Conservation (phyloP, 306 rosid species). For the Rosa multiflora region DNA sequence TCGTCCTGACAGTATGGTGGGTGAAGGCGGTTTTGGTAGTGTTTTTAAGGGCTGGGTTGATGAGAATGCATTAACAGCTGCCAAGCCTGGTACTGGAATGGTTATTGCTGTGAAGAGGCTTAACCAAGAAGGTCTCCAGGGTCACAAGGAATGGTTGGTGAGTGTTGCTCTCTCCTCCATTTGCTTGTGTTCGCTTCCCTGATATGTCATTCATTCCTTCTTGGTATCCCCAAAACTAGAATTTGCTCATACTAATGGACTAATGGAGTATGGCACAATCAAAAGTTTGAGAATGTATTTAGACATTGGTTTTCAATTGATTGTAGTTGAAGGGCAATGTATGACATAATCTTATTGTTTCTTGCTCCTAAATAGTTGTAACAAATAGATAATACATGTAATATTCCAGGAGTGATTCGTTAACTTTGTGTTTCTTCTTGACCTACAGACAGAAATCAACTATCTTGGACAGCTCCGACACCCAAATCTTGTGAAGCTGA, state of each 20-base stretch:
- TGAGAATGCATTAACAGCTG: conserved; percentile 67
- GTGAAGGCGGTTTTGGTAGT: conserved; percentile 95
- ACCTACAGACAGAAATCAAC: conserved; percentile 79
- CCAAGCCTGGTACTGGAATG: conserved; percentile 81
- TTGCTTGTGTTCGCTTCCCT: neutral
- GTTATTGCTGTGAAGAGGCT: conserved; percentile 94
- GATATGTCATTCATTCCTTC: neutral
- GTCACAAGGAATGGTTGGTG: conserved; percentile 99
- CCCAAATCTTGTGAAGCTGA: conserved; percentile 85
- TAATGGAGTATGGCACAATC: neutral
- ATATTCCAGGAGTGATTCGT: conserved; percentile 17
- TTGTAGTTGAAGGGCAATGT: neutral
- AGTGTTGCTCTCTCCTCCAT: conserved; percentile 37
- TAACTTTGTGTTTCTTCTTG: conserved; percentile 25
- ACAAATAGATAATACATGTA: conserved; percentile 16
- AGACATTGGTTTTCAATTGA: neutral
- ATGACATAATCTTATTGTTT: neutral
- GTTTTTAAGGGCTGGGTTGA: conserved; percentile 97
- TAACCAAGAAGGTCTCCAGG: conserved; percentile 93
- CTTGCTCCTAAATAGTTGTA: conserved; percentile 11
- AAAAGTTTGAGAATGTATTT: neutral
- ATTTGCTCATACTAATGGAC: neutral
- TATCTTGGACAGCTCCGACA: conserved; percentile 90
- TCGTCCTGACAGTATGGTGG: conserved; percentile 95
- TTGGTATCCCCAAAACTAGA: neutral